Base-by-base conservation (phyloP, 768 basidiomycete genomes). In the Boletus fagicola region DNA sequence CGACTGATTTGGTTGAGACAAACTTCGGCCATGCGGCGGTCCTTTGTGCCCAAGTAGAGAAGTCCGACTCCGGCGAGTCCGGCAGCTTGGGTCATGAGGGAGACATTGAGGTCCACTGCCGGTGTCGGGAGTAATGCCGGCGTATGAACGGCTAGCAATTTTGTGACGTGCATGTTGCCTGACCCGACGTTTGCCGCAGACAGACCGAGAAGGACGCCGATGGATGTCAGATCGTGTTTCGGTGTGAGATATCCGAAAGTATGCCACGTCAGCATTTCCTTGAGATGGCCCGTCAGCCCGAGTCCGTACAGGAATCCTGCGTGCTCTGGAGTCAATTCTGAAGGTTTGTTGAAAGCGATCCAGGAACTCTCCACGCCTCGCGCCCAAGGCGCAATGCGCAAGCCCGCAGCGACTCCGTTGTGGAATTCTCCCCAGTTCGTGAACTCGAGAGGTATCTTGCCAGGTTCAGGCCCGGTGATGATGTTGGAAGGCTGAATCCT, bases 401-500 rank as follows among this genome's bases (percentile, higher is more conserved):
- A 72, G 3, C 89, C 97, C 5, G 93, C 91, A 9, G 94, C 93
- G 0, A 97, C 96, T 11, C 97, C 97, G 61, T 96, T 94, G 73
- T 98, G 94, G 73, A 99, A 99, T 58, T 95, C 91, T n/a, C 92
- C 94, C 97, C 96, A 99, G 51, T 79, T 82, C 6, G 83, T 73
- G 31, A 86, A 87, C 43, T 98, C 95, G 1, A 74, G 63, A 0
- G 82, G 77, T 57, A 94, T 82, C 69, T 92, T 90, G 20, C 86
- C 86, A n/a, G 77, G 68, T 56, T 92, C 91, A 0, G 87, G 84
- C 16, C 80, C 70, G 33, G 87, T 79, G 10, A 79, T 76, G 38
- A 85, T 71, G 64, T 90, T 90, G 51, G 85, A 75, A 5, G 92
- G 92, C 60, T 89, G 87, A 16, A 93, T 71, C 24, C 85, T 84